Base-by-base conservation (phyloP, 108 stramenopile genomes). In the Nitzschia palea region DNA sequence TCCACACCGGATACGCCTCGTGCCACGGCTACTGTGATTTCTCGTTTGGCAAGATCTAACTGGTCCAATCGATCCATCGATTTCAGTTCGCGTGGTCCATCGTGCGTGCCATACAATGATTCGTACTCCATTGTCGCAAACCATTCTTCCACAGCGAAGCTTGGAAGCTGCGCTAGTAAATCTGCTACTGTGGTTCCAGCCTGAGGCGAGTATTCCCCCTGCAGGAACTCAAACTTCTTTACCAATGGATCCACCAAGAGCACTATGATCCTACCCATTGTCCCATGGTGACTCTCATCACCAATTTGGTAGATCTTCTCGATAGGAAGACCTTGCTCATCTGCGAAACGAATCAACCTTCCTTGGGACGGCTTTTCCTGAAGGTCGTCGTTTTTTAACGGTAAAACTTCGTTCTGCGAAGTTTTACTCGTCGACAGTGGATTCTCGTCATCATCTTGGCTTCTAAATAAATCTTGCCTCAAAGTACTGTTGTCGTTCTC, bases 201-300 rank as follows among this genome's bases (percentile, higher is more conserved):
- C 4, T 27, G 18, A 26, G 25, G 62, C 31, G 45, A 32, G 18
- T 53, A 62, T 2, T 35, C 45, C 15, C 62, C 55, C 28, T 71
- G 70, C 6, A 71, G 14, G 37, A 71, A 62, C 32, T 71, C 70
- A 63, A 71, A 71, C 31, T 64, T 71, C 40, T 63, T 62, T 42
- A 32, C 40, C 2, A 37, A 36, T 12, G 62, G 62, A 56, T 27
- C 40, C 62, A 71, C 9, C 62, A 62, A 60, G 8, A 71, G 52
- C 2, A 71, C 62, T 20, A 71, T 26, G 2, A 63, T 50, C 28
- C 44, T 26, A 23, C 32, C 28, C 43, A 28, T 29, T n/a, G 58
- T 45, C 1, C 15, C 6, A 3, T 28, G 31, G 15, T 44, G 22
- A 15, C 28, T 57, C 28, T 45, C 43, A 32, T 47, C 42, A 32